phyloP scores from a whole-genome alignment of 1,284 basidiomycete species.

The Ustilago vetiveriae region DNA sequence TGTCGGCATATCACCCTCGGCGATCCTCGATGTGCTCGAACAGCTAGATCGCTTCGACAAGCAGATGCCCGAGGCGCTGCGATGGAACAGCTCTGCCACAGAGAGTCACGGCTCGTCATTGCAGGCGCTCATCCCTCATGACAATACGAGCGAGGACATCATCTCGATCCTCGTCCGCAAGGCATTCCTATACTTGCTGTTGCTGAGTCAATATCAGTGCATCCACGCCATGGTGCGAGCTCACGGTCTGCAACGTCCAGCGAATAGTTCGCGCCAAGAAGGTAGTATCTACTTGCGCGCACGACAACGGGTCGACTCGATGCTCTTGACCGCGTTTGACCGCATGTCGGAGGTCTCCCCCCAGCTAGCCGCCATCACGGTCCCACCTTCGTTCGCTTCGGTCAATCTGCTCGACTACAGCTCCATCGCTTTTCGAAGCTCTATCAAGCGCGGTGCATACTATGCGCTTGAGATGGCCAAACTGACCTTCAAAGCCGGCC shows the following conservation, averaged over 20 bases:
- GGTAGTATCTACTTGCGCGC: conserved; percentile 22
- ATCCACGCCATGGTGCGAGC: conserved; percentile 31
- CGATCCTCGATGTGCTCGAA: conserved; percentile 32
- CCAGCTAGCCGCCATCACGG: conserved; percentile 30
- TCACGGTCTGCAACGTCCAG: conserved; percentile 28
- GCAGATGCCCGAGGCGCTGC: conserved; percentile 33
- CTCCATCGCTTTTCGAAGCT: conserved; percentile 42
- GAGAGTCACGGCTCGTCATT: conserved; percentile 1
- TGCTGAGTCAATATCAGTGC: conserved; percentile 34
- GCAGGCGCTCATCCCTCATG: conserved; percentile 23
- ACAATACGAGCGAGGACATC: conserved; percentile 28
- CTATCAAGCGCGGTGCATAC: conserved; percentile 24
- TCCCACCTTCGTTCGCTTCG: conserved; percentile 19
- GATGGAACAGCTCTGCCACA: conserved; percentile 10
- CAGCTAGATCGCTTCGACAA: conserved; percentile 33
- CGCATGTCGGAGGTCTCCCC: conserved; percentile 30
- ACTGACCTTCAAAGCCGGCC: conserved; percentile 22
- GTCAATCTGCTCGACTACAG: conserved; percentile 38
- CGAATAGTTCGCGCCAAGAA: conserved; percentile 16
- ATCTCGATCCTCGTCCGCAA: conserved; percentile 40
- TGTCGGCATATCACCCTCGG: conserved; percentile 30
- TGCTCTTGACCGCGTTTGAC: conserved; percentile 24
- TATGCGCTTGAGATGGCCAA: conserved; percentile 40
- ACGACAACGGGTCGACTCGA: conserved; percentile 30
- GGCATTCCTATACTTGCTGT: conserved; percentile 25